Evolutionary conservation across 306 rosid genomes (phyloP).

Genomic region (Prunus campanulata): DNA sequence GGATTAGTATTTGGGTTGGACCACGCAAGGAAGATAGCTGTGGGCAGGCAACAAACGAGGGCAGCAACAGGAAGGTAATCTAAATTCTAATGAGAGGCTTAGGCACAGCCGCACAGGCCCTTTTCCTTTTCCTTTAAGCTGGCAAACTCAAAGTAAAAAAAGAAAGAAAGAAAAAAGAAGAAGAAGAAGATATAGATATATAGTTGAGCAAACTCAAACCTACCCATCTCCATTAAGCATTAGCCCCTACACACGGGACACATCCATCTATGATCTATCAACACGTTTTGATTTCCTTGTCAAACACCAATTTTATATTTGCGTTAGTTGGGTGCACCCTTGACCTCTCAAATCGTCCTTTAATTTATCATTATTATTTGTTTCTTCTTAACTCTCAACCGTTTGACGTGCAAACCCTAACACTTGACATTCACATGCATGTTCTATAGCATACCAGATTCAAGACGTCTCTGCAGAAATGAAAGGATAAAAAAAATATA

Average conservation of each 20-base stretch:
- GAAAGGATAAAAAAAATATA: too few relatives aligned
- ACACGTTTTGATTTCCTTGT: constrained; percentile 9
- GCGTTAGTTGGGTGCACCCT: constrained; percentile 14
- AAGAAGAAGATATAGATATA: background rate
- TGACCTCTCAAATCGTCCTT: background rate
- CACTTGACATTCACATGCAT: background rate
- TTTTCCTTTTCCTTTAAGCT: too few relatives aligned
- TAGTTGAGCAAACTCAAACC: constrained; percentile 42
- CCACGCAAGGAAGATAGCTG: too few relatives aligned
- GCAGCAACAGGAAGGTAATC: too few relatives aligned
- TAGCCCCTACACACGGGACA: constrained; percentile 5
- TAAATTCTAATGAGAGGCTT: too few relatives aligned
- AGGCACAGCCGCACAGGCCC: too few relatives aligned
- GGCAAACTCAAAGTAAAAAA: too few relatives aligned
- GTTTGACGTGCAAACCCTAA: background rate
- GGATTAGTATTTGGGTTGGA: background rate
- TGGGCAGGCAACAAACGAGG: too few relatives aligned
- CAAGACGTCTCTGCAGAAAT: too few relatives aligned
- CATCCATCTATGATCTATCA: background rate
- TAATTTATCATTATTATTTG: background rate
- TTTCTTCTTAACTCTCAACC: constrained; percentile 27
- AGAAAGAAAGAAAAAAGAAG: too few relatives aligned
- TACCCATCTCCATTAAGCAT: constrained; percentile 12
- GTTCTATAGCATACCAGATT: too few relatives aligned
- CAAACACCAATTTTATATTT: background rate